Percentiles rank a stretch among this genome's conserved stretches.
phyloP scores from a whole-genome alignment of 73 alveolate species.

The Paramecium pentaurelia region DNA sequence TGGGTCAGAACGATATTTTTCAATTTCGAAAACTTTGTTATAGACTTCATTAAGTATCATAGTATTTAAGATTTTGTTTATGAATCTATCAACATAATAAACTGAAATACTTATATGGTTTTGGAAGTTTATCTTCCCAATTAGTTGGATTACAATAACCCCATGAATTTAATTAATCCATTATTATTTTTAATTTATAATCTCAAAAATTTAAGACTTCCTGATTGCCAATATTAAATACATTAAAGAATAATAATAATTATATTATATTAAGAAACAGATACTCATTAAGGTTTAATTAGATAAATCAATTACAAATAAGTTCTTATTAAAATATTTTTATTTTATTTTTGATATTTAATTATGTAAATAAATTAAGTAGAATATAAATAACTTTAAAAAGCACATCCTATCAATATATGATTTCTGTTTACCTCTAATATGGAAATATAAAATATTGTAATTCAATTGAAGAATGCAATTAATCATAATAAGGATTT shows the following conservation, averaged over 20 bases:
- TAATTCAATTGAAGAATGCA: neutral
- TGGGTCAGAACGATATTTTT: slow-evolving; percentile 56
- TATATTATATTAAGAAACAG: too few species aligned
- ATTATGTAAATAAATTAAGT: too few species aligned
- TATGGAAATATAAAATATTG: too few species aligned
- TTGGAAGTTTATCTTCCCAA: slow-evolving; percentile 45
- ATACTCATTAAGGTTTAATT: too few species aligned
- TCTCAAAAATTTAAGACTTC: neutral
- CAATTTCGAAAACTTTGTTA: slow-evolving; percentile 51
- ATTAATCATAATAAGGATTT: neutral
- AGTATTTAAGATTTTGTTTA: slow-evolving; percentile 13
- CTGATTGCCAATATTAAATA: neutral
- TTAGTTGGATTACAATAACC: slow-evolving; percentile 61
- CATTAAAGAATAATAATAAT: neutral
- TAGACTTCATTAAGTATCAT: slow-evolving; percentile 28
- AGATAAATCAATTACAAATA: too few species aligned
- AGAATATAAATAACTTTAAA: too few species aligned
- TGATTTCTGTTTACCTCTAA: too few species aligned
- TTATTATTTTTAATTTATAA: neutral
- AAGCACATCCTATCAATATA: too few species aligned
- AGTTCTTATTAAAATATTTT: too few species aligned
- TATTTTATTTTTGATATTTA: too few species aligned
- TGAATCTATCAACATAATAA: neutral
- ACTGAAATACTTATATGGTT: slow-evolving; percentile 44
- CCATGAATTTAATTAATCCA: slow-evolving; percentile 54